Conservation (phyloP, 306 rosid species). For the Pyrus bretschneideri region DNA sequence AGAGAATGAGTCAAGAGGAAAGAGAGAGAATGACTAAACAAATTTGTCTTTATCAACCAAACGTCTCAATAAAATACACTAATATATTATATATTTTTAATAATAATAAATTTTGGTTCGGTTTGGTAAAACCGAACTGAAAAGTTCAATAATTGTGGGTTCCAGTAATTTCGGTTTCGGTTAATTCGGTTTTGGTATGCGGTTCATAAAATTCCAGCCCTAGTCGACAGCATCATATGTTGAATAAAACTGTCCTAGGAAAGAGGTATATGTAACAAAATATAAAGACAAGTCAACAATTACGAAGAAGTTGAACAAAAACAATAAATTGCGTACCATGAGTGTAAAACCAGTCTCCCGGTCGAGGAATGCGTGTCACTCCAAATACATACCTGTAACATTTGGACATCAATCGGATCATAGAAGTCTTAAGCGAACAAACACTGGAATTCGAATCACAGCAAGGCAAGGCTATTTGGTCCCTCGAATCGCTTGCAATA, state of each 20-base stretch:
- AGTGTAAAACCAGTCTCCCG: conserved; percentile 78
- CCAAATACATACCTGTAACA: conserved; percentile 71
- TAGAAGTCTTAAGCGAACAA: not conserved
- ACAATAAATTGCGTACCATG: conserved; percentile 32
- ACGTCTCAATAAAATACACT: no score
- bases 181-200: no score
- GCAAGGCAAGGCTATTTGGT: not conserved
- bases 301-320: not conserved
- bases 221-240: not conserved
- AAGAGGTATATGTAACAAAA: not conserved
- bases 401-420: not conserved
- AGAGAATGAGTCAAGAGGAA: no score
- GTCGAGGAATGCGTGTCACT: conserved; percentile 65
- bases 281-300: not conserved
- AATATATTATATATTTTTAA: no score
- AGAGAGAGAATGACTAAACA: no score
- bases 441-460: not conserved
- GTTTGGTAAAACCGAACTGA: no score
- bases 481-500: not conserved
- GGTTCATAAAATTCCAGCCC: no score
- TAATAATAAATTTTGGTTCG: no score
- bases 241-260: not conserved
- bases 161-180: no score
- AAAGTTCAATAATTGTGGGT: no score
- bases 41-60: no score